These are phyloP conservation scores for Rhexocercosporidium sp. DNA, from an alignment of 2,329 filamentous ascomycete genomes.

Conservation along the genomic window DNA sequence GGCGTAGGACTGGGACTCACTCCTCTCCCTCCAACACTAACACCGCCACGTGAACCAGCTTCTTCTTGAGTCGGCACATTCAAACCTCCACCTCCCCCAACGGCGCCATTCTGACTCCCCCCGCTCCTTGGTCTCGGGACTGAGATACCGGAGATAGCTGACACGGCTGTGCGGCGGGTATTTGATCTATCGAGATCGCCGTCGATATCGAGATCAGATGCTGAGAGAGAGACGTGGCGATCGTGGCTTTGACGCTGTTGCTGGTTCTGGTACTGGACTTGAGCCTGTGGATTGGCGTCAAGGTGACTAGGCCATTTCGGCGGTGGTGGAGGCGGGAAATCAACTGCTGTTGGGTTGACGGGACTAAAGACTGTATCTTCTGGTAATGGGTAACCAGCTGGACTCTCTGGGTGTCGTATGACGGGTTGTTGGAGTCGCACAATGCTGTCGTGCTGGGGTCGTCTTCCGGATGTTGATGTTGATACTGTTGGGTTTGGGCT, in stretches of 20 bases:
- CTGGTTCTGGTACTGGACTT: background rate
- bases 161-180: conserved; percentile 32
- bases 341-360: conserved; percentile 28
- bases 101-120: background rate
- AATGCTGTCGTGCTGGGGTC: conserved; percentile 23
- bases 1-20: conserved; percentile 19
- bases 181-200: conserved; percentile 32
- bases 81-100: background rate
- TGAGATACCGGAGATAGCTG: conserved; percentile 28
- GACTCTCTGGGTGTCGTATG: conserved; percentile 34
- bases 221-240: conserved; percentile 14
- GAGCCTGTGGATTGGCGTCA: conserved; percentile 1
- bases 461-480: background rate
- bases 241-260: background rate
- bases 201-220: background rate
- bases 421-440: conserved; percentile 31
- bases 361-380: conserved; percentile 35
- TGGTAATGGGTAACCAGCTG: conserved; percentile 36
- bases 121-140: background rate
- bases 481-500: background rate
- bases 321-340: conserved; percentile 32
- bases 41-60: conserved; percentile 1
- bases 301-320: conserved; percentile 27
- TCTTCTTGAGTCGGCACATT: conserved; percentile 8
- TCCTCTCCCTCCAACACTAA: background rate